Percentiles rank a stretch among this genome's conserved stretches.
phyloP scores from a whole-genome alignment of 164 flowering plant species.

The Stephania japonica region DNA sequence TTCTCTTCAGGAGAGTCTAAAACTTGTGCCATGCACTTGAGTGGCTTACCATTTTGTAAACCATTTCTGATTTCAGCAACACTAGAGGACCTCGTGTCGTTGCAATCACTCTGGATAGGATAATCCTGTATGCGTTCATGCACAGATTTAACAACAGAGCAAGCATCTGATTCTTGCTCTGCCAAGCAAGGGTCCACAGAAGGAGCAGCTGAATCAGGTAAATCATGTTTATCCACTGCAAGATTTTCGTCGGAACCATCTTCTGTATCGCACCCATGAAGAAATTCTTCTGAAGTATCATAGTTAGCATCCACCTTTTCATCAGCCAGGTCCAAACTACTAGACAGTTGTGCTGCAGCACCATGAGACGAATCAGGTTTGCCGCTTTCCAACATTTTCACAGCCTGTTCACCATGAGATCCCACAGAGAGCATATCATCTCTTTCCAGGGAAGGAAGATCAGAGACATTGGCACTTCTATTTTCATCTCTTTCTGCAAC shows the following conservation, averaged over 20 bases:
- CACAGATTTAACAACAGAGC: constrained; percentile 5
- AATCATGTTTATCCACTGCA: constrained; percentile 11
- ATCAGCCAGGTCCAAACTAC: constrained; percentile 8
- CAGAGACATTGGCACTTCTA: constrained; percentile 9
- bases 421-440: constrained; percentile 9
- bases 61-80: constrained; percentile 17
- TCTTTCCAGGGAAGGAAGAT: constrained; percentile 14
- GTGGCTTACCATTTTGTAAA: constrained; percentile 12
- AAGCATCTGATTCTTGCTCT: constrained; percentile 17
- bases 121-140: constrained; percentile 15
- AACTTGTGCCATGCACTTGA: constrained; percentile 8
- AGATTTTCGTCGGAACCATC: constrained; percentile 14
- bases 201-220: constrained; percentile 14
- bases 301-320: constrained; percentile 1
- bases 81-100: constrained; percentile 15
- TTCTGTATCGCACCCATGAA: constrained; percentile 18
- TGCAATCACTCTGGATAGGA: constrained; percentile 7
- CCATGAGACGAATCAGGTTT: constrained; percentile 13
- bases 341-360: neutral
- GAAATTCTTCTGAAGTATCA: constrained; percentile 13
- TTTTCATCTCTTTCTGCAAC: constrained; percentile 14
- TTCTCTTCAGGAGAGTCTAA: constrained; percentile 22
- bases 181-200: constrained; percentile 15
- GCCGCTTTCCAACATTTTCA: constrained; percentile 19
- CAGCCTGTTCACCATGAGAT: constrained; percentile 18